Percentiles rank a stretch among this genome's conserved stretches.
phyloP scores from a whole-genome alignment of 1,139 yeast species.

The Yamadazyma triangularis region DNA sequence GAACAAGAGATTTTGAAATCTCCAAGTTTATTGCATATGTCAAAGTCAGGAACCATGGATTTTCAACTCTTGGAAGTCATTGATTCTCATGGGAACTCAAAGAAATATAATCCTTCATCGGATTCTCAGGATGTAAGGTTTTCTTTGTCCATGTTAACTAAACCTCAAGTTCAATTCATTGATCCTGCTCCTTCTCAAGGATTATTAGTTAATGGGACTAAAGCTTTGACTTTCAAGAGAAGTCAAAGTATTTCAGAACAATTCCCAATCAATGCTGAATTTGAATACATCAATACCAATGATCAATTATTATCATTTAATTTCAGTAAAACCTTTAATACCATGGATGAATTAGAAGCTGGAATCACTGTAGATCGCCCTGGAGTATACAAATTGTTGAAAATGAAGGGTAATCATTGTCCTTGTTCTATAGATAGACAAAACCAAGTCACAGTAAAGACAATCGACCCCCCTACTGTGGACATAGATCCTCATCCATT shows the following conservation, averaged over 20 bases:
- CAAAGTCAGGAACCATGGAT: conserved; percentile 54
- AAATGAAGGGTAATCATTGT: conserved; percentile 59
- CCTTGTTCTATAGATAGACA: conserved; percentile 52
- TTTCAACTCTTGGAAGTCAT: conserved; percentile 63
- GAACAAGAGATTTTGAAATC: conserved; percentile 30
- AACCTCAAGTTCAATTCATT: conserved; percentile 44
- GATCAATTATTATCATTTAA: conserved; percentile 20
- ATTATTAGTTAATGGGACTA: conserved; percentile 37
- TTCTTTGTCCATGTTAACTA: conserved; percentile 57
- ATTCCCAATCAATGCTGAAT: conserved; percentile 45
- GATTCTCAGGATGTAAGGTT: conserved; percentile 46
- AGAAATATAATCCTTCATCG: conserved; percentile 49
- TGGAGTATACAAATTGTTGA: conserved; percentile 56
- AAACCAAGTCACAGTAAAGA: conserved; percentile 13
- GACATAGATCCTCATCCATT: conserved; percentile 55
- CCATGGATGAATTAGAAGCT: conserved; percentile 18
- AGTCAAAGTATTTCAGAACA: conserved; percentile 19
- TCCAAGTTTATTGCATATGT: conserved; percentile 19
- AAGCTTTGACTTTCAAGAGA: conserved; percentile 25
- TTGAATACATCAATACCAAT: conserved; percentile 27
- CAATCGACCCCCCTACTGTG: conserved; percentile 46
- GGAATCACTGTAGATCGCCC: conserved; percentile 48
- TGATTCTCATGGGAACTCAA: conserved; percentile 72
- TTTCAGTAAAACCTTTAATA: conserved; percentile 35
- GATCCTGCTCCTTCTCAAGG: conserved; percentile 37